phyloP scores from a whole-genome alignment of 1,284 basidiomycete species.

The Ceratobasidium sp. region DNA sequence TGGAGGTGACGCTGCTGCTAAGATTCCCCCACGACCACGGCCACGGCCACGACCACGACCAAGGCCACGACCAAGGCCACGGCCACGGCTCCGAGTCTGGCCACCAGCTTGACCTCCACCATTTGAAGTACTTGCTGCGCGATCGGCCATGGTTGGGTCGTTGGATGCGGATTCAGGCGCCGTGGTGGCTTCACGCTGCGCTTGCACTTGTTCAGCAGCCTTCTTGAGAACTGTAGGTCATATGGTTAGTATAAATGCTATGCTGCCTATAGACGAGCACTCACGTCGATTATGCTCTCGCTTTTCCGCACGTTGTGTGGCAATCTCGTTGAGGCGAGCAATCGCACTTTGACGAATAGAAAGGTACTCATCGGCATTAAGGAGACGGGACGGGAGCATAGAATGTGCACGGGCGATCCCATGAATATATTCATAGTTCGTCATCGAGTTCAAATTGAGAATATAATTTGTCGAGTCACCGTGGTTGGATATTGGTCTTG shows the following conservation, averaged over 20 bases:
- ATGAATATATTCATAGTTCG: background rate
- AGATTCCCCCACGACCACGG: background rate
- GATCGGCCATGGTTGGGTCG: no score
- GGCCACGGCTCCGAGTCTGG: no score
- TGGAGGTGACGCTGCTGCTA: background rate
- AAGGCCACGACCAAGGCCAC: no score
- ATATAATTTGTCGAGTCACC: background rate
- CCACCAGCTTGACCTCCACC: no score
- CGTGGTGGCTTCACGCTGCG: background rate
- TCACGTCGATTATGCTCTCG: background rate
- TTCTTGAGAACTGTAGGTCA: background rate
- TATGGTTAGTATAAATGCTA: background rate
- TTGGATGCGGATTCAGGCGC: no score
- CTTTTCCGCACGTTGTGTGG: background rate
- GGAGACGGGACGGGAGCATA: background rate
- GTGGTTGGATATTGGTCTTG: background rate
- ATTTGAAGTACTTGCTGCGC: no score
- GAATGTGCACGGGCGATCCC: background rate
- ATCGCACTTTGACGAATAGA: background rate
- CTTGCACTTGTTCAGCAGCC: background rate
- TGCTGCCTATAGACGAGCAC: background rate
- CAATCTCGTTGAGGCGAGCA: background rate
- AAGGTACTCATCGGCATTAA: background rate
- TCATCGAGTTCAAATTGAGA: background rate
- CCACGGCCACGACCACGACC: no score